Conservation (phyloP, 2,329 filamentous ascomycete species). For the Furcasterigmium sp. region DNA sequence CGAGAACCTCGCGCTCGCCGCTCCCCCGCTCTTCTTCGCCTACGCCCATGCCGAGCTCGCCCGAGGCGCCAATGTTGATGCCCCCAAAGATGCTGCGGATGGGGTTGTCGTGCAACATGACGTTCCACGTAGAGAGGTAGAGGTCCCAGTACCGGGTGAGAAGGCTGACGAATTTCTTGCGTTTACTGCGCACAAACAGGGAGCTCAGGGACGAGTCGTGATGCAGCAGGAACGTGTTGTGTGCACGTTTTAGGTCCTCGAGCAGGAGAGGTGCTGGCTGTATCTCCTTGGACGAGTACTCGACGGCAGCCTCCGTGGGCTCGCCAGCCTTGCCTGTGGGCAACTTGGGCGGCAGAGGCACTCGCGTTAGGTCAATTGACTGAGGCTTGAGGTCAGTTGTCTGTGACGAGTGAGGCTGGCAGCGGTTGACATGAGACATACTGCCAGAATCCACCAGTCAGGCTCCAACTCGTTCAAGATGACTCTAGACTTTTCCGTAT, state of each 20-base stretch:
- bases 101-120: slow-evolving; percentile 86
- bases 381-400: slow-evolving; percentile 25
- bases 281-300: slow-evolving; percentile 88
- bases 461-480: slow-evolving; percentile 81
- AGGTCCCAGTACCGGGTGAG: slow-evolving; percentile 78
- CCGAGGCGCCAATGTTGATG: slow-evolving; percentile 82
- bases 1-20: slow-evolving; percentile 86
- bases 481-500: slow-evolving; percentile 84
- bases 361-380: slow-evolving; percentile 76
- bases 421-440: slow-evolving; percentile 37
- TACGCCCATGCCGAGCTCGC: slow-evolving; percentile 88
- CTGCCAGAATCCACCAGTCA: slow-evolving; percentile 93
- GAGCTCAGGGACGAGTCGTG: slow-evolving; percentile 71
- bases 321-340: slow-evolving; percentile 34
- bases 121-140: slow-evolving; percentile 72
- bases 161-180: slow-evolving; percentile 65
- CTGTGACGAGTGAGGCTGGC: not conserved
- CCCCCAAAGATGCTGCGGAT: slow-evolving; percentile 73
- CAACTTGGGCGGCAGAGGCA: slow-evolving; percentile 55
- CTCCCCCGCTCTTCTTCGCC: slow-evolving; percentile 94
- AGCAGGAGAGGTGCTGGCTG: slow-evolving; percentile 74
- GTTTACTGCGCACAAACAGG: slow-evolving; percentile 60
- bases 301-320: slow-evolving; percentile 43
- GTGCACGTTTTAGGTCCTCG: slow-evolving; percentile 75
- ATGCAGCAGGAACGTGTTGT: slow-evolving; percentile 81